phyloP scores from a whole-genome alignment of 2,329 filamentous ascomycete species.

The Botrytis pseudocinerea region DNA sequence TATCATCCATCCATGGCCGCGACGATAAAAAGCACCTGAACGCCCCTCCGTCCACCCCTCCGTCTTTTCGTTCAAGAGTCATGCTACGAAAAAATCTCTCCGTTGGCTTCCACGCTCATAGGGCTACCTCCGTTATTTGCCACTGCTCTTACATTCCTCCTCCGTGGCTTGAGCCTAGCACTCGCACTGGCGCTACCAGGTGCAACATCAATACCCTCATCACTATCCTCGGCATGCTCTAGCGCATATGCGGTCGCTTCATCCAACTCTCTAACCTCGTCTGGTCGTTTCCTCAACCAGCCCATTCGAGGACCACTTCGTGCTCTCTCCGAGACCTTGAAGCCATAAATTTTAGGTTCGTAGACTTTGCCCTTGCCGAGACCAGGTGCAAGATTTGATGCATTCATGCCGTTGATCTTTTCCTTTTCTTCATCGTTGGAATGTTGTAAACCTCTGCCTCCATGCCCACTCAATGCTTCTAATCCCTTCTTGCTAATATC shows the following conservation, averaged over 20 bases:
- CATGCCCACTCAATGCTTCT: conserved; percentile 51
- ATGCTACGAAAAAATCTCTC: conserved; percentile 30
- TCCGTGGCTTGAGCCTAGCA: conserved; percentile 19
- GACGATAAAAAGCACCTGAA: conserved; percentile 16
- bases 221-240: conserved; percentile 56
- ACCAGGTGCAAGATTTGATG: conserved; percentile 84
- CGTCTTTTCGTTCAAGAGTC: background rate
- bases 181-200: conserved; percentile 15
- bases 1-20: conserved; percentile 18
- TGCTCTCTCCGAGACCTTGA: conserved; percentile 87
- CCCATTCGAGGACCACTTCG: conserved; percentile 93
- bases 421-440: conserved; percentile 48
- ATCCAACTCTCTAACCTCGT: conserved; percentile 78
- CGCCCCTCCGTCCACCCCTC: background rate
- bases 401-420: conserved; percentile 81
- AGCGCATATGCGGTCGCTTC: conserved; percentile 63
- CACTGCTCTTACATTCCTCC: conserved; percentile 13
- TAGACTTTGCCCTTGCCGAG: conserved; percentile 83
- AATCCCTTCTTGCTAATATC: conserved; percentile 75
- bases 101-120: conserved; percentile 39
- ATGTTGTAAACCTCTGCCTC: conserved; percentile 41
- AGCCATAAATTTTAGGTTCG: conserved; percentile 94
- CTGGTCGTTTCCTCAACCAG: conserved; percentile 85
- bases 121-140: conserved; percentile 37
- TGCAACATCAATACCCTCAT: conserved; percentile 49